Percentiles rank a stretch among this genome's conserved stretches.
phyloP scores from a whole-genome alignment of 2,329 filamentous ascomycete species.

The Chrysoporthe austroafricana region DNA sequence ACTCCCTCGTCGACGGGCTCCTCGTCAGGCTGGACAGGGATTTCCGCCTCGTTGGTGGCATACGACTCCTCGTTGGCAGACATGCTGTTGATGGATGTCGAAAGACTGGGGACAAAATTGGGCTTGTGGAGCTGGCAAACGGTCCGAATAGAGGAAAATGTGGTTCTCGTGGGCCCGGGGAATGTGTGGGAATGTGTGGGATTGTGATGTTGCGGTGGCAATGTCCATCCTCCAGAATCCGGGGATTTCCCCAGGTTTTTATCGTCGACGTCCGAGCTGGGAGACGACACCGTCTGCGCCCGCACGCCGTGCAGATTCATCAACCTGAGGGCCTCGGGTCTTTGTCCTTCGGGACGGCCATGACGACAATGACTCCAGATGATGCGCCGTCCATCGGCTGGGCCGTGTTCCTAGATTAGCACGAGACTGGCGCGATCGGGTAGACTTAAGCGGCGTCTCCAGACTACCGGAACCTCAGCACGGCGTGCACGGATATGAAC shows the following conservation, averaged over 20 bases:
- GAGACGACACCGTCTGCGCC: background rate
- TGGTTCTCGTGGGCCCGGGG: slow-evolving; percentile 21
- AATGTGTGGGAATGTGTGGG: slow-evolving; percentile 7
- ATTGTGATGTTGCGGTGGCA: background rate
- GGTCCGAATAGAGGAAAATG: slow-evolving; percentile 19
- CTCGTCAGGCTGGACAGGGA: slow-evolving; percentile 30
- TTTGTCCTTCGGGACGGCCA: slow-evolving; percentile 3
- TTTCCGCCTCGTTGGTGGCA: slow-evolving; percentile 23
- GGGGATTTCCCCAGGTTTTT: slow-evolving; percentile 22
- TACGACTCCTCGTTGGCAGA: slow-evolving; percentile 20
- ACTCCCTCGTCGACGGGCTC: slow-evolving; percentile 29
- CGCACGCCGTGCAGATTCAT: background rate
- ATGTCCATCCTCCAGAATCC: background rate
- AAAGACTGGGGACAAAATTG: background rate
- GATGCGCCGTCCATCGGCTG: background rate
- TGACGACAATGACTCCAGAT: slow-evolving; percentile 24
- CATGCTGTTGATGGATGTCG: slow-evolving; percentile 10
- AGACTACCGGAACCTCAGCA: background rate
- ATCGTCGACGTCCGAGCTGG: background rate
- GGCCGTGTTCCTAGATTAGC: background rate
- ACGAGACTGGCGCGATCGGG: background rate
- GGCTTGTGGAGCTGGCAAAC: slow-evolving; percentile 16
- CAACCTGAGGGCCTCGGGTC: background rate
- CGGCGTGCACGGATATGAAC: background rate
- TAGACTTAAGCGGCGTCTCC: background rate